Evolutionary conservation across 139 green algal genomes (phyloP).

Genomic region (Chlamydomonas incerta): DNA sequence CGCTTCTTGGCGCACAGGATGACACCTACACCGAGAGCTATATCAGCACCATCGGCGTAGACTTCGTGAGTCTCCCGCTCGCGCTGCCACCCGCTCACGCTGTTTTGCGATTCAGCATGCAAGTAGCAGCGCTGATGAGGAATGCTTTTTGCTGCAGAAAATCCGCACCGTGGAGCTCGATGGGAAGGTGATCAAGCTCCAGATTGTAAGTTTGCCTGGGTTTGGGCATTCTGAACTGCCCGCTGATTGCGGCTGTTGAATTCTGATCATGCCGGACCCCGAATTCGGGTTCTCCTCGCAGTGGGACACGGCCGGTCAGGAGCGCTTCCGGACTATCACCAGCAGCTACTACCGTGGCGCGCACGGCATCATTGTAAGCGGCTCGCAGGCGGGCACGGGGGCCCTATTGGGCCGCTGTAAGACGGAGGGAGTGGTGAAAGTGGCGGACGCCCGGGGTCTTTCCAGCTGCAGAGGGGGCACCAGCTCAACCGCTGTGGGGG

Average conservation of each 20-base stretch:
- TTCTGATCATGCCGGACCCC: too few relatives aligned
- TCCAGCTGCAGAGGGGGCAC: not conserved
- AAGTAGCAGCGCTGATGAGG: too few relatives aligned
- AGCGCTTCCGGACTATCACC: slow-evolving; percentile 99
- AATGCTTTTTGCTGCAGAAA: too few relatives aligned
- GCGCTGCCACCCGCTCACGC: too few relatives aligned
- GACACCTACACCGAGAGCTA: slow-evolving; percentile 99
- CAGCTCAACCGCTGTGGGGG: too few relatives aligned
- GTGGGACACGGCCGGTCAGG: slow-evolving; percentile 99
- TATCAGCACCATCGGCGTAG: slow-evolving; percentile 99
- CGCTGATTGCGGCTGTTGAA: too few relatives aligned
- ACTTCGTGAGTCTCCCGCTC: slow-evolving; percentile 91
- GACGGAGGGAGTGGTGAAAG: too few relatives aligned
- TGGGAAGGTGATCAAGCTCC: slow-evolving; percentile 99
- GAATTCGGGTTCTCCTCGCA: slow-evolving; percentile 55
- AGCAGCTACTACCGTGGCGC: slow-evolving; percentile 98
- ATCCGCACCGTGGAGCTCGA: slow-evolving; percentile 99
- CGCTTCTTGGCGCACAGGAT: slow-evolving; percentile 73
- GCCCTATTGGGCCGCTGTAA: too few relatives aligned
- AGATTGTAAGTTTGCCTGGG: slow-evolving; percentile 85
- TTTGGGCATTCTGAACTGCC: too few relatives aligned
- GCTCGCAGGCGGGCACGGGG: too few relatives aligned
- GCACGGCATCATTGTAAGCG: slow-evolving; percentile 96
- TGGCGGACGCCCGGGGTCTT: too few relatives aligned
- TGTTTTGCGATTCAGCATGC: too few relatives aligned